A percentile compares a stretch with the other conserved stretches of the same genome.
These are phyloP conservation scores for Hymenoscyphus scutula DNA, from an alignment of 2,329 filamentous ascomycete genomes.

Conservation along the genomic window DNA sequence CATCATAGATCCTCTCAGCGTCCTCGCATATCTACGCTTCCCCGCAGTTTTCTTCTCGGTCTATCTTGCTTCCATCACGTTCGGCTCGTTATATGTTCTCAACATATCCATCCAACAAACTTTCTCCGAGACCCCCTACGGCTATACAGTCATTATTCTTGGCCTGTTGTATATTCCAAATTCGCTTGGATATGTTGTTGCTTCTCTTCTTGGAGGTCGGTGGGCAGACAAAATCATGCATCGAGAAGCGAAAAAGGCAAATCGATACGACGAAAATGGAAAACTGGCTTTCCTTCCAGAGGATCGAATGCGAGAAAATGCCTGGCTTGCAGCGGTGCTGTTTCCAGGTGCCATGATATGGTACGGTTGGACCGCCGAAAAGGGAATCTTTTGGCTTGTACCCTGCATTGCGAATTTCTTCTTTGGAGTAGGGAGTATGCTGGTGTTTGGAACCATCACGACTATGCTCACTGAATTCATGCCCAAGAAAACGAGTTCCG, in stretches of 20 bases:
- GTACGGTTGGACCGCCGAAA: slow-evolving; percentile 73
- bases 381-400: slow-evolving; percentile 44
- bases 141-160: slow-evolving; percentile 64
- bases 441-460: slow-evolving; percentile 49
- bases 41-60: slow-evolving; percentile 72
- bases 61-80: slow-evolving; percentile 71
- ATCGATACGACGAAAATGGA: slow-evolving; percentile 65
- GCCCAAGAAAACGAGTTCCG: slow-evolving; percentile 65
- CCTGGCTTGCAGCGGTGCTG: slow-evolving; percentile 69
- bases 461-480: slow-evolving; percentile 88
- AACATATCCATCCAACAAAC: slow-evolving; percentile 74
- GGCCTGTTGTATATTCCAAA: slow-evolving; percentile 77
- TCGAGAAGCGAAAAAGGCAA: slow-evolving; percentile 68
- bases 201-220: slow-evolving; percentile 66
- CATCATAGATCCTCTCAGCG: slow-evolving; percentile 69
- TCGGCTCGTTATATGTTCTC: slow-evolving; percentile 71
- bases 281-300: slow-evolving; percentile 69
- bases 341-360: slow-evolving; percentile 70
- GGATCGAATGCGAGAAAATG: slow-evolving; percentile 80
- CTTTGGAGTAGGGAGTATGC: slow-evolving; percentile 68
- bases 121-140: slow-evolving; percentile 66
- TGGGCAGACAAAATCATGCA: slow-evolving; percentile 84
- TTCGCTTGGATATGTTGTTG: slow-evolving; percentile 68
- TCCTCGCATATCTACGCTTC: slow-evolving; percentile 70
- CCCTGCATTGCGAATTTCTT: slow-evolving; percentile 16